Conservation (phyloP, 495 filamentous ascomycete species). For the Entonaema liquescens region DNA sequence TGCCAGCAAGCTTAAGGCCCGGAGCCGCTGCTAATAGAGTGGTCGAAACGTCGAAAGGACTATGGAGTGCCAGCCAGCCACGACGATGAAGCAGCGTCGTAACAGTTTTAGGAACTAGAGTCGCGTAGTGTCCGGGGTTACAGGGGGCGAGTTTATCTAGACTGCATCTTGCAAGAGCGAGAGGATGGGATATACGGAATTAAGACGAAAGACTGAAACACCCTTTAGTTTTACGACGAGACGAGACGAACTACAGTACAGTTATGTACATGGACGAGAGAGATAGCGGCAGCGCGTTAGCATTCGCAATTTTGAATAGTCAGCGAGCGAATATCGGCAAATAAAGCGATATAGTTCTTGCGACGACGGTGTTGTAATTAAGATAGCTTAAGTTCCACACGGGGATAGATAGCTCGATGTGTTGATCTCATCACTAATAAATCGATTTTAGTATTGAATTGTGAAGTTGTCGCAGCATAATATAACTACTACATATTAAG, state of each 20-base stretch:
- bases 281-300: conserved; percentile 6
- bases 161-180: conserved; percentile 33
- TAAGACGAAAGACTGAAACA: conserved; percentile 1
- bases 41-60: conserved; percentile 48
- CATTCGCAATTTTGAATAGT: conserved; percentile 13
- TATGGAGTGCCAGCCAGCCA: conserved; percentile 48
- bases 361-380: not conserved
- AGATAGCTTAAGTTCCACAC: conserved; percentile 6
- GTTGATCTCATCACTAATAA: not conserved
- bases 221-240: conserved; percentile 17
- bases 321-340: not conserved
- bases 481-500: not conserved
- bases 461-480: not conserved
- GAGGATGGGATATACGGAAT: not conserved
- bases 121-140: not conserved
- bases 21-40: conserved; percentile 46
- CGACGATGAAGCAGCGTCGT: conserved; percentile 23
- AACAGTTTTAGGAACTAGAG: not conserved
- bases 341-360: conserved; percentile 3
- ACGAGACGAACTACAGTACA: conserved; percentile 21
- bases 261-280: not conserved
- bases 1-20: conserved; percentile 46
- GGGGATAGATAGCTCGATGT: not conserved
- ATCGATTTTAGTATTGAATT: not conserved
- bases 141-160: conserved; percentile 18